Conservation (phyloP, 179 eudicot genomes). For the Carnegiea gigantea region DNA sequence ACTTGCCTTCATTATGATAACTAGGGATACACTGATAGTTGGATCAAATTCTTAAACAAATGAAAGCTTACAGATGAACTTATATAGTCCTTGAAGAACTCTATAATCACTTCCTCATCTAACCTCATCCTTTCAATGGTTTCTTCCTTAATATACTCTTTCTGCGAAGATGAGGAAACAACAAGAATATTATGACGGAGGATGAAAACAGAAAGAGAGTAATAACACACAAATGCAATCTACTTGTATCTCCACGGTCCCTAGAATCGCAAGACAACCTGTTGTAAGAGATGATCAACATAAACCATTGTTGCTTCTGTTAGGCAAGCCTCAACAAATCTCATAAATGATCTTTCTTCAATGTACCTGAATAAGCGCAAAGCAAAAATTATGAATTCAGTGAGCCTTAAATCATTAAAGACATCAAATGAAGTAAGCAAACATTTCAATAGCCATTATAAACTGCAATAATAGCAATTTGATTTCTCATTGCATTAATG, state of each 20-base stretch:
- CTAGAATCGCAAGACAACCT: conserved; percentile 45
- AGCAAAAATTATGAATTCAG: not conserved
- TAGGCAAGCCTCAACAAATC: conserved; percentile 95
- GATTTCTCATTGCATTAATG: not conserved
- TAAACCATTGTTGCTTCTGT: conserved; percentile 90
- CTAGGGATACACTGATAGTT: not conserved
- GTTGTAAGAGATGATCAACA: conserved; percentile 81
- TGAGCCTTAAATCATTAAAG: not conserved
- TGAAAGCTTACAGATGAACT: conserved; percentile 66
- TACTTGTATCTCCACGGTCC: not conserved
- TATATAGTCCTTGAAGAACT: conserved; percentile 86
- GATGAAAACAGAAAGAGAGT: not conserved
- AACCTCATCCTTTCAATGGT: conserved; percentile 96
- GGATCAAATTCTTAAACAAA: not conserved
- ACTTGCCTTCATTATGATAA: not conserved
- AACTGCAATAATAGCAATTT: not conserved
- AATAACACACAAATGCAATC: not conserved
- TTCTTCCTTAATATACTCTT: conserved; percentile 90
- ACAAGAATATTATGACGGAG: conserved; percentile 4
- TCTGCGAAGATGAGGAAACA: conserved; percentile 45
- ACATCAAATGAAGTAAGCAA: not conserved
- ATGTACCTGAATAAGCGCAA: conserved; percentile 57
- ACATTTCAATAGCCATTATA: not conserved
- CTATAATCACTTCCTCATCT: conserved; percentile 95
- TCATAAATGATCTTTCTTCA: conserved; percentile 93